Conservation (phyloP, 495 filamentous ascomycete genomes). For the Lophium mytilinum region DNA sequence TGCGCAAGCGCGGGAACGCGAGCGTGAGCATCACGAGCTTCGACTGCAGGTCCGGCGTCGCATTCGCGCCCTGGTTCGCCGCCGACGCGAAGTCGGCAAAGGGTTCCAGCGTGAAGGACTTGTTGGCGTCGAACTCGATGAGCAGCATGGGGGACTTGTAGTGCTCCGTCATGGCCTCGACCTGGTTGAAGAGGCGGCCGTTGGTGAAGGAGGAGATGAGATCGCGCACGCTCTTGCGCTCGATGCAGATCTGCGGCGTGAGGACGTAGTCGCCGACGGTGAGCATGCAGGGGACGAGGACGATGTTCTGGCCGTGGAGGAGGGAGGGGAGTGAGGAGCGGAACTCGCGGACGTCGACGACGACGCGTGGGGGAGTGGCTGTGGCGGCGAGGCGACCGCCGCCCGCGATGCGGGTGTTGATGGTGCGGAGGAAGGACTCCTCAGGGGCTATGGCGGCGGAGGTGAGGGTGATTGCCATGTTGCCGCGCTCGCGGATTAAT, state of each 20-base stretch:
- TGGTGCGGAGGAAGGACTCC: slow-evolving; percentile 85
- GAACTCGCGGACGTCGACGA: slow-evolving; percentile 95
- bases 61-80: slow-evolving; percentile 47
- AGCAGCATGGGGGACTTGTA: slow-evolving; percentile 87
- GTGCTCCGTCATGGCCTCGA: slow-evolving; percentile 86
- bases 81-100: slow-evolving; percentile 73
- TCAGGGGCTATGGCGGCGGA: slow-evolving; percentile 71
- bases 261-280: slow-evolving; percentile 97
- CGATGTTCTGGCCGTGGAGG: slow-evolving; percentile 75
- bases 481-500: slow-evolving; percentile 84
- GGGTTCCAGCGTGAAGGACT: slow-evolving; percentile 90
- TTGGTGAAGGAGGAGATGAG: slow-evolving; percentile 85
- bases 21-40: slow-evolving; percentile 89
- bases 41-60: slow-evolving; percentile 66
- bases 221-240: slow-evolving; percentile 88
- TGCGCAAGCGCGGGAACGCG: slow-evolving; percentile 78
- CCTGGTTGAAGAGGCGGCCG: slow-evolving; percentile 84
- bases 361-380: slow-evolving; percentile 80
- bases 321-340: slow-evolving; percentile 86
- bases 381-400: slow-evolving; percentile 84
- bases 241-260: slow-evolving; percentile 80
- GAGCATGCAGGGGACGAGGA: slow-evolving; percentile 85
- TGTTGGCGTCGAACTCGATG: slow-evolving; percentile 97
- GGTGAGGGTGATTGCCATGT: slow-evolving; percentile 80
- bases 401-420: slow-evolving; percentile 94